phyloP scores from a whole-genome alignment of 768 basidiomycete species.

The Boletus patriciae region DNA sequence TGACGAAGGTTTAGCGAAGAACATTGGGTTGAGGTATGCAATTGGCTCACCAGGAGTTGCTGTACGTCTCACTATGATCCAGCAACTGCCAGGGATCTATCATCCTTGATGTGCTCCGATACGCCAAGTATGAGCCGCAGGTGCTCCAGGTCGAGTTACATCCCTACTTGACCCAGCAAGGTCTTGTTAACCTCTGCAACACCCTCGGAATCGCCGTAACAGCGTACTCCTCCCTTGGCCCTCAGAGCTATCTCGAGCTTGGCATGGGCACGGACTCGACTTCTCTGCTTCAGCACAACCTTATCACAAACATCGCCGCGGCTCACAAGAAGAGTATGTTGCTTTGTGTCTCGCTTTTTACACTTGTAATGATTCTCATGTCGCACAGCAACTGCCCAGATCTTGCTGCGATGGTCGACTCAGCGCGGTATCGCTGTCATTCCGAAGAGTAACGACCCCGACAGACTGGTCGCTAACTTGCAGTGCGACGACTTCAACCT shows the following conservation, averaged over 20 bases:
- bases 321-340: slow-evolving; percentile 53
- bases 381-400: slow-evolving; percentile 50
- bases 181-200: slow-evolving; percentile 44
- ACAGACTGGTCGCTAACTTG: slow-evolving; percentile 47
- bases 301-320: slow-evolving; percentile 45
- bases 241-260: slow-evolving; percentile 63
- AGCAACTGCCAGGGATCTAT: slow-evolving; percentile 77
- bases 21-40: slow-evolving; percentile 72
- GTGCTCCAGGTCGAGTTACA: slow-evolving; percentile 63
- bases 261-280: slow-evolving; percentile 50
- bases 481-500: slow-evolving; percentile 50
- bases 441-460: slow-evolving; percentile 60
- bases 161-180: slow-evolving; percentile 53
- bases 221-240: slow-evolving; percentile 57
- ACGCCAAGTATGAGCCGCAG: slow-evolving; percentile 63
- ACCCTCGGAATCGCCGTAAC: slow-evolving; percentile 50
- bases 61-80: slow-evolving; percentile 1
- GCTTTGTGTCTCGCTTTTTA: neutral
- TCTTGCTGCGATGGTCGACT: slow-evolving; percentile 77
- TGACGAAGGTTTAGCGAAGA: slow-evolving; percentile 66
- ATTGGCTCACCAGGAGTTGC: neutral
- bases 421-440: slow-evolving; percentile 73
- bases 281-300: slow-evolving; percentile 54
- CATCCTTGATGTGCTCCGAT: slow-evolving; percentile 74
- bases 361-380: neutral